A percentile compares a stretch with the other conserved stretches of the same genome.
These are phyloP conservation scores for Ascochyta koolunga DNA, from an alignment of 2,329 filamentous ascomycete species.

Conservation along the genomic window DNA sequence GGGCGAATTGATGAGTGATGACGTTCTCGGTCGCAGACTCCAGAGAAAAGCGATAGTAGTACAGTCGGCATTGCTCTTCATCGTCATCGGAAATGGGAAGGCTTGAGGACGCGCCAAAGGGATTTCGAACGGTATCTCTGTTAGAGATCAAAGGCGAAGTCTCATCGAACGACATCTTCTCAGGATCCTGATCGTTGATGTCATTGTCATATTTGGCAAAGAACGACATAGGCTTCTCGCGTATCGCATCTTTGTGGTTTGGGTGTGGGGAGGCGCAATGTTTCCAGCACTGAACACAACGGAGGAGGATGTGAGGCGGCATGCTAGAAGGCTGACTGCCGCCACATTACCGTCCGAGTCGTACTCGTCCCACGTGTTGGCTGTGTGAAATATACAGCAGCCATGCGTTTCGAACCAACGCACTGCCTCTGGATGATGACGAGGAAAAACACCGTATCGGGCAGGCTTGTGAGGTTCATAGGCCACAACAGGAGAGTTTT, in stretches of 20 bases:
- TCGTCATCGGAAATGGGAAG: conserved; percentile 50
- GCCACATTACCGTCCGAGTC: conserved; percentile 38
- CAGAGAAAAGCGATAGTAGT: conserved; percentile 70
- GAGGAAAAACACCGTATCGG: conserved; percentile 71
- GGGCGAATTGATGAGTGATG: conserved; percentile 68
- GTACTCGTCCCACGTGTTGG: conserved; percentile 70
- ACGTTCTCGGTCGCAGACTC: conserved; percentile 33
- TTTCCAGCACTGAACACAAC: conserved; percentile 70
- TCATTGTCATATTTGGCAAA: conserved; percentile 54
- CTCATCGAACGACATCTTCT: conserved; percentile 36
- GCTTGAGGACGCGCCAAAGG: conserved; percentile 16
- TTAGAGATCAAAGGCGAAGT: conserved; percentile 26
- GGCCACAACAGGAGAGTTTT: conserved; percentile 62
- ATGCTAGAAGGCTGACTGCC: conserved; percentile 68
- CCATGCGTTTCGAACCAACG: conserved; percentile 72
- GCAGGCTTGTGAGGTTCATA: conserved; percentile 65
- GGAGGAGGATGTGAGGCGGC: conserved; percentile 69
- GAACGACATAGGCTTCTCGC: conserved; percentile 51
- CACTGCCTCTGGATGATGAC: conserved; percentile 62
- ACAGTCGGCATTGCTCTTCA: conserved; percentile 71
- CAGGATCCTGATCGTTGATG: conserved; percentile 27
- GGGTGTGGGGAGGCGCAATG: conserved; percentile 58
- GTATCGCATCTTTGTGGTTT: conserved; percentile 38
- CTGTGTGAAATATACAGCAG: conserved; percentile 75
- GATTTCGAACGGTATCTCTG: conserved; percentile 1